Base-by-base conservation (phyloP, 2,329 filamentous ascomycete species). In the Shiraia bambusicola region DNA sequence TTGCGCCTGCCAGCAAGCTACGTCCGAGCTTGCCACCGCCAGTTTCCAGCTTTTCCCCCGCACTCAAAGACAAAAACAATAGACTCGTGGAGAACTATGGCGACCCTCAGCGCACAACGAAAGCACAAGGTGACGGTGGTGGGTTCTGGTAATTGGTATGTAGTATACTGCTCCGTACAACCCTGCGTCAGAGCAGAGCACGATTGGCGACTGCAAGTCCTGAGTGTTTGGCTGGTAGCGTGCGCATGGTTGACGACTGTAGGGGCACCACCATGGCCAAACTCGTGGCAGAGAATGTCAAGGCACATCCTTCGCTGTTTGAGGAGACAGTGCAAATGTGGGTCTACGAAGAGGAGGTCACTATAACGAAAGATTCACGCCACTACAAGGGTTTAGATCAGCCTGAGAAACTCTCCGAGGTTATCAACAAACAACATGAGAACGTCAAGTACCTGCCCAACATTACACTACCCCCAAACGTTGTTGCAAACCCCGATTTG, bases 211-310 rank as follows among this genome's bases (percentile, higher is more conserved):
- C 19, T 22, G 19, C 19, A 22, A 22, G 8, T 8, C 19, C 19
- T 22, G 19, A 22, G 8, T 32, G n/a, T 6, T 28, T 5, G n/a
- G 25, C 12, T 25, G 15, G 13, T 22, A 17, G 14, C 17, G 15
- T 24, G 19, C 22, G 9, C 26, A 17, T 17, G 34, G 24, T 51
- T 60, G 35, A 60, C 33, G 29, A 22, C 2, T 13, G n/a, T 47
- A 93, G 88, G 91, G 93, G 93, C 59, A 95, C 90, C 47, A 95
- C 93, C 45, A 96, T 98, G 71, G 84, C 91, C 67, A 98, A 98
- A 74, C 94, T 98, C 49, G 81, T 96, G 37, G 91, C 91, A 57
- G 92, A 98, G 71, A 98, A 95, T 73, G 87, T 89, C 27, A 82
- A 80, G 49, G 83, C 79, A 52, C 78, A 95, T 72, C 78, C 83